These are phyloP conservation scores for Cardamine occulta DNA, from an alignment of 345 rosid genomes.

Conservation along the genomic window DNA sequence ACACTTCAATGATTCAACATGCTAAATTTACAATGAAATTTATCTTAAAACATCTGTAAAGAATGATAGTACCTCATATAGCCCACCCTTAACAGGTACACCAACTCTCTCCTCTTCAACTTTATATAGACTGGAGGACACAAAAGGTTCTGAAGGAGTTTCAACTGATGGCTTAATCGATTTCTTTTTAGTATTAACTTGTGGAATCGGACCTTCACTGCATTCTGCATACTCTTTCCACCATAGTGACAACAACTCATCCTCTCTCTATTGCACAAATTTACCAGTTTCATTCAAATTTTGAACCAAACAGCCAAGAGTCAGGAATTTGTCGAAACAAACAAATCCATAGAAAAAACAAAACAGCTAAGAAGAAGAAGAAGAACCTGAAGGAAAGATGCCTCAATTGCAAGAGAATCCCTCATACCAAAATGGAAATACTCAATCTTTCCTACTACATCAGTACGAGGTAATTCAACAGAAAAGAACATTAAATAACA, in stretches of 20 bases:
- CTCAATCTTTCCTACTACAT: slow-evolving; percentile 85
- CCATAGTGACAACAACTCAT: slow-evolving; percentile 91
- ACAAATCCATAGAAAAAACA: not conserved
- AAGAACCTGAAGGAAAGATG: slow-evolving; percentile 88
- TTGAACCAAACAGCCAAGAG: slow-evolving; percentile 1
- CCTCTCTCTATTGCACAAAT: slow-evolving; percentile 69
- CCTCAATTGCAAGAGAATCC: slow-evolving; percentile 98
- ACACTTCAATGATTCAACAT: slow-evolving; percentile 1
- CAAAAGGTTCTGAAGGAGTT: slow-evolving; percentile 45
- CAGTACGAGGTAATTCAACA: slow-evolving; percentile 81
- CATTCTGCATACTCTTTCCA: slow-evolving; percentile 99
- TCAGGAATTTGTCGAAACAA: not conserved
- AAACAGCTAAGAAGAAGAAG: not conserved
- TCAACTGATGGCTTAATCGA: slow-evolving; percentile 41
- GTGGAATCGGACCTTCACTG: slow-evolving; percentile 79
- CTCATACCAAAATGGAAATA: slow-evolving; percentile 94
- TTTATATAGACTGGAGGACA: slow-evolving; percentile 54
- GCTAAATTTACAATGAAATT: slow-evolving; percentile 3
- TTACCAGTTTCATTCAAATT: not conserved
- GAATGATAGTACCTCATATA: slow-evolving; percentile 67
- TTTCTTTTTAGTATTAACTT: slow-evolving; percentile 45
- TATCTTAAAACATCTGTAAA: not conserved
- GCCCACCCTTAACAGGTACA: slow-evolving; percentile 98
- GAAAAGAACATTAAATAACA: slow-evolving; percentile 22
- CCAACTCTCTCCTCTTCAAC: slow-evolving; percentile 96